Percentiles rank a stretch among this genome's conserved stretches.
Evolutionary conservation across 2,329 filamentous ascomycete genomes (phyloP).

Genomic region (Colletotrichum higginsianum): DNA sequence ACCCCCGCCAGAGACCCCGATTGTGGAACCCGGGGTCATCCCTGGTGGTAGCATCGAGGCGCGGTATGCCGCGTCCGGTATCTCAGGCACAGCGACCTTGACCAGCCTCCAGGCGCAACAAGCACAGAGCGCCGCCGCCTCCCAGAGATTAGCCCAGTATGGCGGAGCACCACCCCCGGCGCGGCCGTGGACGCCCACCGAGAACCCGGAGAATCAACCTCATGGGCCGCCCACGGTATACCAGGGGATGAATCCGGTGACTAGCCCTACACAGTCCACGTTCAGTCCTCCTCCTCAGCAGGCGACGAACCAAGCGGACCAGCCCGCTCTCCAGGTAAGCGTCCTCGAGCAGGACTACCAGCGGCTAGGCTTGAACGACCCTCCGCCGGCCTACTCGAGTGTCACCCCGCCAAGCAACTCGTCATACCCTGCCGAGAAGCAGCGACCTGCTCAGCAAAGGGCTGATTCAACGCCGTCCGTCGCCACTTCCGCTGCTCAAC

Average conservation of each 20-base stretch:
- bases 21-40: conserved; percentile 79
- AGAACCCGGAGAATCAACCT: conserved; percentile 86
- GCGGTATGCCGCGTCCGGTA: conserved; percentile 91
- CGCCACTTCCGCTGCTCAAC: conserved; percentile 49
- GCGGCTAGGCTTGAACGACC: conserved; percentile 84
- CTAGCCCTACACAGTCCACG: conserved; percentile 64
- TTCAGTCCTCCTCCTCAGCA: conserved; percentile 61
- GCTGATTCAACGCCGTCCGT: conserved; percentile 48
- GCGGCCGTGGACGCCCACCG: conserved; percentile 95
- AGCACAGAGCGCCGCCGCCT: conserved; percentile 81
- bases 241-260: conserved; percentile 83
- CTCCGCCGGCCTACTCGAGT: conserved; percentile 95
- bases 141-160: conserved; percentile 87
- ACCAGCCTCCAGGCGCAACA: conserved; percentile 77
- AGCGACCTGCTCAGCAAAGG: conserved; percentile 59
- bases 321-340: conserved; percentile 69
- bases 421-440: conserved; percentile 86
- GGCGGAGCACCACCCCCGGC: conserved; percentile 63
- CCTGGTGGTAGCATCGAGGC: conserved; percentile 89
- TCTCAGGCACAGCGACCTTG: conserved; percentile 87
- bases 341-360: conserved; percentile 90
- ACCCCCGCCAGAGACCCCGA: conserved; percentile 92
- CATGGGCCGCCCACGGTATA: conserved; percentile 94
- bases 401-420: conserved; percentile 69
- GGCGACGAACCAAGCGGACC: conserved; percentile 51